Evolutionary conservation across 2,329 filamentous ascomycete species (phyloP), one percentile per base, ranked within the genome.

Genomic region (Alternaria brassicicola): DNA sequence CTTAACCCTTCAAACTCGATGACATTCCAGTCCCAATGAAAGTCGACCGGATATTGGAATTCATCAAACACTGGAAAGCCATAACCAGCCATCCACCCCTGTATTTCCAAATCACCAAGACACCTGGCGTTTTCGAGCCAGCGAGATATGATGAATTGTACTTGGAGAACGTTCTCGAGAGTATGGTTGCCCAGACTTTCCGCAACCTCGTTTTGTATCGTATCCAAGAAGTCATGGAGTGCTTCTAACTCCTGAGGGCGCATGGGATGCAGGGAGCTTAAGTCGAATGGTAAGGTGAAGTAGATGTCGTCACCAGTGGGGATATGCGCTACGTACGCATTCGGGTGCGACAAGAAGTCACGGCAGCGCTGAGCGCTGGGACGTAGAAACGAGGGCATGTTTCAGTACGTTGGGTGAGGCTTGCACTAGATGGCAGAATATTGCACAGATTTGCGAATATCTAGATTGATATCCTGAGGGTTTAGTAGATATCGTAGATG

Each of bases 241-340:
- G 36, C 13, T 4, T 6, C 12, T 1, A 58, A 43, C 9, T 58
- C 55, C 2, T 36, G 15, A 2, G 36, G 35, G 5, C 30, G 43
- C 23, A 58, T 45, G 15, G 17, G 8, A 8, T 3, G 19, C 0
- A 15, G 38, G 5, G 12, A 15, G 4, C 21, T 3, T 3, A 35
- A 23, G 3, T 43, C 12, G 38, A 57, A 17, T 1, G 55, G 55
- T 8, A 57, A n/a, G 1, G 55, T 46, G 50, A 57, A 57, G 38
- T 31, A 54, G 30, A 57, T 30, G 1, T 43, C 36, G 10, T 25
- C 5, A 3, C 43, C 55, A 4, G 13, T 49, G 10, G 50, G 50
- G n/a, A 54, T 17, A 26, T n/a, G 31, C 10, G 46, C 3, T 3
- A 13, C 4, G 55, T 38, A 48, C 10, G 30, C 53, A 31, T 49